Evolutionary conservation across 73 alveolate species (phyloP).

Genomic region (Durusdinium trenchii): DNA sequence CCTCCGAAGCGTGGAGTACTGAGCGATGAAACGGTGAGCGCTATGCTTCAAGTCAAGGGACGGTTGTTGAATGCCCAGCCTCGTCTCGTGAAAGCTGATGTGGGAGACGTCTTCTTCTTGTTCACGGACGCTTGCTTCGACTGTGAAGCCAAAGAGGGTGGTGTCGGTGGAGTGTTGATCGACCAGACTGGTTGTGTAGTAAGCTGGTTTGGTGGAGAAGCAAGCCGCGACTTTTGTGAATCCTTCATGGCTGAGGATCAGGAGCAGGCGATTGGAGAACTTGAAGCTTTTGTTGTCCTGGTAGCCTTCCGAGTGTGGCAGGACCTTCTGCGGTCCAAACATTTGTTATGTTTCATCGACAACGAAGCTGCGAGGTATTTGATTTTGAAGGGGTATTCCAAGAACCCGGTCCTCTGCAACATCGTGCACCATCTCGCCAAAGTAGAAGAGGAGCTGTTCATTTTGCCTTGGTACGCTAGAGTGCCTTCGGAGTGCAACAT

Average conservation of each 20-base stretch:
- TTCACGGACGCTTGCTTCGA: constrained; percentile 42
- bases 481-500: constrained; percentile 32
- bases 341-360: background rate
- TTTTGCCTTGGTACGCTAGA: constrained; percentile 1
- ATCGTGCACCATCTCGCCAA: background rate
- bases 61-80: background rate
- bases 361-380: background rate
- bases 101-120: background rate
- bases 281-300: constrained; percentile 32
- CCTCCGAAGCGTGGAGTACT: background rate
- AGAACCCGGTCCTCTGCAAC: background rate
- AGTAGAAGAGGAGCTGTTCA: background rate
- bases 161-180: background rate
- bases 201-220: background rate
- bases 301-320: background rate
- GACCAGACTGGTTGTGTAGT: background rate
- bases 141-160: background rate
- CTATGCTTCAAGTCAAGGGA: background rate
- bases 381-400: background rate
- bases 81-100: background rate
- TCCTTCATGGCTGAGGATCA: background rate
- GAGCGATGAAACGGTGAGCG: background rate
- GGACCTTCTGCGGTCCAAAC: background rate
- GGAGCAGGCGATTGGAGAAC: constrained; percentile 24
- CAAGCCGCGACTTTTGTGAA: background rate